Evolutionary conservation across 2,329 filamentous ascomycete species (phyloP), one percentile per base, ranked within the genome.

Genomic region (Gaeumannomyces tritici): DNA sequence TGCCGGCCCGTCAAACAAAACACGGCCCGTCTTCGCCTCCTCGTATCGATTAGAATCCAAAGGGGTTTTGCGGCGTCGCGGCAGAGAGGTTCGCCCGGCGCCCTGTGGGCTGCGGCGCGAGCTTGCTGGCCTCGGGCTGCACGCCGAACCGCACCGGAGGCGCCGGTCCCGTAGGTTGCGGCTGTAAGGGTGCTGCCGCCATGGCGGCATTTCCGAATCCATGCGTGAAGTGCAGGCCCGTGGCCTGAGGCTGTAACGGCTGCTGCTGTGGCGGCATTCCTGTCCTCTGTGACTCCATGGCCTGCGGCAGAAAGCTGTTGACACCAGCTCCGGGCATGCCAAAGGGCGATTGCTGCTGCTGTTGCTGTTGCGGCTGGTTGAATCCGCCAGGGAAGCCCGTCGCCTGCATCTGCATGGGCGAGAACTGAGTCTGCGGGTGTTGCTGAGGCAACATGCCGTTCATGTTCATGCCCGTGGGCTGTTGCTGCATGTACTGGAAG

Each of bases 141-240:
- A 96, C 87, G 54, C 95, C 95, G 73, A 99, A 99, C 64, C 91
- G 85, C 24, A 99, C 88, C 28, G 91, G 86, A 57, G 95, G 95
- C 26, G 93, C 81, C 8, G 95, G 95, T 0, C 91, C 91, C 11
- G 91, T 96, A 78, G 89, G 87, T 73, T 96, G 91, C 57, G 91
- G 84, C 65, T 87, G 76, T 62, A 93, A 76, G 64, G 89, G 87
- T 59, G 84, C 78, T 42, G 35, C 35, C 35, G 35, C 35, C 57
- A 80, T 72, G 78, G 1, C 18, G 59, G 62, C 12, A 74, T 77
- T 72, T 42, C 69, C 70, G 64, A 74, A 80, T 47, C 74, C 72
- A 66, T 75, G 74, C 67, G 61, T 77, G 76, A 67, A 82, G 56
- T 54, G 51, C 64, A 80, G 77, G 11, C 76, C 78, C 2, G 80